phyloP scores from a whole-genome alignment of 2,329 filamentous ascomycete genomes.

The Amylocarpus encephaloides region DNA sequence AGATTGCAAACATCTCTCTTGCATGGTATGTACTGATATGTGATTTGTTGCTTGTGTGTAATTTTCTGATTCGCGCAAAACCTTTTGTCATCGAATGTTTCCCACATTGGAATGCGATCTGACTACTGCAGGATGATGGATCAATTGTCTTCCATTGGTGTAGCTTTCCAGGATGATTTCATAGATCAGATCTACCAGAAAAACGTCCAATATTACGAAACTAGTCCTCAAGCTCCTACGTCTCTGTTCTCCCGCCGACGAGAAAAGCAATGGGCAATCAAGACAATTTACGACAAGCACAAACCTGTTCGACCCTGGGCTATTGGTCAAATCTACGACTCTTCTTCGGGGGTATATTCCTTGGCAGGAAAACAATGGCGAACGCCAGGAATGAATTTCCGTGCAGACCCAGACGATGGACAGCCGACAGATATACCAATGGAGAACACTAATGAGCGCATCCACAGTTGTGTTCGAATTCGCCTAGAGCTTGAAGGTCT shows the following conservation, averaged over 20 bases:
- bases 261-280: constrained; percentile 38
- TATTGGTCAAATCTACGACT: constrained; percentile 32
- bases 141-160: constrained; percentile 32
- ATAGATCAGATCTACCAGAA: constrained; percentile 29
- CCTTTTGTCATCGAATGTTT: background rate
- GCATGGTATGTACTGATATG: constrained; percentile 34
- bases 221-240: constrained; percentile 13
- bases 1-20: constrained; percentile 41
- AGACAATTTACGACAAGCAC: constrained; percentile 42
- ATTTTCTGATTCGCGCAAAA: too few species aligned
- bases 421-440: constrained; percentile 33
- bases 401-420: constrained; percentile 36
- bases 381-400: constrained; percentile 34
- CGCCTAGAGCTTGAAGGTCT: constrained; percentile 32
- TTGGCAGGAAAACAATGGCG: constrained; percentile 37
- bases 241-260: constrained; percentile 17
- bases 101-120: constrained; percentile 1
- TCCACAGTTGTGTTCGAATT: constrained; percentile 32
- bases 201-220: constrained; percentile 28
- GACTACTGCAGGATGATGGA: constrained; percentile 44
- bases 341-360: constrained; percentile 32
- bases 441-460: constrained; percentile 34
- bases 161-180: constrained; percentile 32
- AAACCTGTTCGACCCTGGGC: constrained; percentile 36
- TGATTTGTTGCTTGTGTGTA: too few species aligned